Evolutionary conservation across 225 moss, liverwort and hornwort species (phyloP).

Genomic region (Thuidium tamariscinum): DNA sequence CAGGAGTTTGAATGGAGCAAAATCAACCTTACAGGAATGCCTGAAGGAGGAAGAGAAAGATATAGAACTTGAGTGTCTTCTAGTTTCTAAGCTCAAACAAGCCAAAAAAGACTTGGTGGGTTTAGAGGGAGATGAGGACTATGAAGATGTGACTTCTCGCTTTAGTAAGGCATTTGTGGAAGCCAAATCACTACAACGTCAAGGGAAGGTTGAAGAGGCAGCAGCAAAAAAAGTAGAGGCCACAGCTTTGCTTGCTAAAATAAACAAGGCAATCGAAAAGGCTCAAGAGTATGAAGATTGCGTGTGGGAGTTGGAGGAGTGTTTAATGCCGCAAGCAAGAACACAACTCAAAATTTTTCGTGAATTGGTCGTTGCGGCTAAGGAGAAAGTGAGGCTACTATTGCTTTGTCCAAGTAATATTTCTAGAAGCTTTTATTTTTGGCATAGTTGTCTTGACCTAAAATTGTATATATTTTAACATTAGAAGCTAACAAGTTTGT

Average conservation of each 20-base stretch:
- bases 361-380: accelerated
- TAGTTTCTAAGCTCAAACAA: background rate
- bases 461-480: background rate
- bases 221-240: background rate
- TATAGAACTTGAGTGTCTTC: accelerated
- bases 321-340: background rate
- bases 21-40: background rate
- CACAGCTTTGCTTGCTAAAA: background rate
- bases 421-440: background rate
- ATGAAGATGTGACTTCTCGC: background rate
- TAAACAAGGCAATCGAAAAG: background rate
- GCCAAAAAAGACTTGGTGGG: background rate
- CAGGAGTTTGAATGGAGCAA: background rate
- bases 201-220: background rate
- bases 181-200: background rate
- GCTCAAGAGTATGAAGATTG: accelerated
- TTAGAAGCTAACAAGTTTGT: background rate
- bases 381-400: background rate
- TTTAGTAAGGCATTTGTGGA: background rate
- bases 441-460: background rate
- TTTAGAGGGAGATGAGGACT: background rate
- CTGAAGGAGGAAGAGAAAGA: background rate
- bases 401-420: background rate
- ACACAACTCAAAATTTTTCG: accelerated
- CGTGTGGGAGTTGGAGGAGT: background rate